Base-by-base conservation (phyloP, 306 rosid genomes). In the Vigna mungo region DNA sequence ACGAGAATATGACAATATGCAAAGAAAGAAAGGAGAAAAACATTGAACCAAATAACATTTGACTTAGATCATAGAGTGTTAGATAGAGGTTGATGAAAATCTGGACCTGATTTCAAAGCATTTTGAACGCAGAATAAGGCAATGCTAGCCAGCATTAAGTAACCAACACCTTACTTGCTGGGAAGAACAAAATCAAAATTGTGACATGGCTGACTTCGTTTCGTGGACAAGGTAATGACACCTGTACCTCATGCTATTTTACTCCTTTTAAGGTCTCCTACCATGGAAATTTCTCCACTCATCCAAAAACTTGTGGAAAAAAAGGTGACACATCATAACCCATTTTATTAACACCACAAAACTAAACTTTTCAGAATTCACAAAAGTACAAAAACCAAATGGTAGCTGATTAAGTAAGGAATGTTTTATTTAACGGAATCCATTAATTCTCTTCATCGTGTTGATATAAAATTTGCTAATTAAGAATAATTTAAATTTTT, bases 11-110 rank as follows among this genome's bases (percentile, higher is more conserved):
- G 41, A 36, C 6, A 36, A 36, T 36, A 36, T 36, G 7, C 5
- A 34, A 4, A 34, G 7, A 36, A 36, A 36, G 7, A 36, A 36
- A 36, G 37, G 1, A 36, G 41, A 6, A 36, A 36, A 4, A 5
- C 1, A 14, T 8, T 7, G 6, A 44, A 44, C 34, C 30, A 15
- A 64, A 74, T 49, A 81, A 23, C 58, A 73, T 72, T 87, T 81
- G 84, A 88, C 89, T 52, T 52, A 1, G 56, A 46, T 67, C 23
- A 56, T 18, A 15, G 34, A 74, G 20, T 80, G 89, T 84, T 90
- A 84, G 94, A 85, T 89, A 55, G 79, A 75, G 47, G 90, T 88
- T 78, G 97, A 88, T 90, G 89, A 76, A 78, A 39, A 25, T 53
- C 62, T 65, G 81, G 68, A 79, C 78, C 88, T 75, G 85, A 79